phyloP scores from a whole-genome alignment of 371 early-diverging fungal species.

The Rhizopus sp. region DNA sequence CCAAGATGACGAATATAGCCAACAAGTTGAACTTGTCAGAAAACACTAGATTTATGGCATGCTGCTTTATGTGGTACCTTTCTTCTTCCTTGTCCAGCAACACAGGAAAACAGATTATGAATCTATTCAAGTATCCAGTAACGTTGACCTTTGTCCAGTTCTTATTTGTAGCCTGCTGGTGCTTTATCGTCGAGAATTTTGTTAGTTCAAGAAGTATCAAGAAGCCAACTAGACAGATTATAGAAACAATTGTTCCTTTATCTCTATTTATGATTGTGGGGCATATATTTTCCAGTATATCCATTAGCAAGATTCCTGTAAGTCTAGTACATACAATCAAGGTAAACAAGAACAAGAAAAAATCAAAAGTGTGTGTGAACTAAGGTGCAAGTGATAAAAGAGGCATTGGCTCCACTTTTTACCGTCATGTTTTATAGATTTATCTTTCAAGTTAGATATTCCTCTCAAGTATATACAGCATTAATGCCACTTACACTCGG shows the following conservation, averaged over 20 bases:
- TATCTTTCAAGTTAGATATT: slow-evolving; percentile 65
- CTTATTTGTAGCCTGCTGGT: slow-evolving; percentile 64
- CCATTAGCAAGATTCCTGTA: slow-evolving; percentile 77
- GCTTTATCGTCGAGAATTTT: slow-evolving; percentile 38
- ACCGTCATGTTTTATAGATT: slow-evolving; percentile 79
- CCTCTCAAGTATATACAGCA: slow-evolving; percentile 70
- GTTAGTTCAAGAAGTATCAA: slow-evolving; percentile 50
- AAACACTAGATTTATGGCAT: slow-evolving; percentile 43
- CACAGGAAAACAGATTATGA: slow-evolving; percentile 77
- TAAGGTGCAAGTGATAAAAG: not conserved
- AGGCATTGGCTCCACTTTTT: slow-evolving; percentile 89
- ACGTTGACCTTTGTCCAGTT: slow-evolving; percentile 84
- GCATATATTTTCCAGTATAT: slow-evolving; percentile 78
- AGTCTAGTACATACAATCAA: slow-evolving; percentile 90
- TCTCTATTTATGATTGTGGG: slow-evolving; percentile 81
- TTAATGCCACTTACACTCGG: slow-evolving; percentile 84
- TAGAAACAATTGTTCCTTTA: slow-evolving; percentile 69
- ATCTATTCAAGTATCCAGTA: slow-evolving; percentile 72
- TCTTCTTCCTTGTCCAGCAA: slow-evolving; percentile 83
- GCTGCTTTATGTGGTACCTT: slow-evolving; percentile 78
- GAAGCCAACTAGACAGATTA: slow-evolving; percentile 53
- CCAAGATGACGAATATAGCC: not conserved
- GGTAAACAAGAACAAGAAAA: slow-evolving; percentile 42
- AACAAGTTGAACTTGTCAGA: slow-evolving; percentile 19
- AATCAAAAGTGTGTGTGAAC: not conserved